These are phyloP conservation scores for Clitocybe nebularis DNA, from an alignment of 1,284 basidiomycete species.

Conservation along the genomic window DNA sequence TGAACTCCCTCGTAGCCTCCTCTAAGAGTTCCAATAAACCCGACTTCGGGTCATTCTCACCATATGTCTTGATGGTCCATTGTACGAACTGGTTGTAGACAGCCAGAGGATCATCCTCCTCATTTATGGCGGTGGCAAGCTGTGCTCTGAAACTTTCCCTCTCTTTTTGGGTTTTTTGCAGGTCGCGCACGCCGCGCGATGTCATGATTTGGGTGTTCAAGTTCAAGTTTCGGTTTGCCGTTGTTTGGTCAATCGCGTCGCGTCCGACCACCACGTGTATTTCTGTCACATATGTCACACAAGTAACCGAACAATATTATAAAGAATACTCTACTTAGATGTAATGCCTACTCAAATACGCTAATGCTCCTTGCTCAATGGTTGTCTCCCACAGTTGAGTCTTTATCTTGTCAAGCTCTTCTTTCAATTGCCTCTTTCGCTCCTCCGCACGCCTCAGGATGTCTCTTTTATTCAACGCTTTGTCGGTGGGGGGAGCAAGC, in stretches of 20 bases:
- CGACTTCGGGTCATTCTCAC: constrained; percentile 33
- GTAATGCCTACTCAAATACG: constrained; percentile 34
- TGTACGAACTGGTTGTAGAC: constrained; percentile 63
- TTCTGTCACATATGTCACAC: constrained; percentile 1
- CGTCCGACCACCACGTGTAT: constrained; percentile 8
- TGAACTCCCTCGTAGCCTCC: constrained; percentile 59
- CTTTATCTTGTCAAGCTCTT: constrained; percentile 58
- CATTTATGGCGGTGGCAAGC: constrained; percentile 38
- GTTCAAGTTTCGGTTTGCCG: constrained; percentile 12
- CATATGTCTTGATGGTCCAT: constrained; percentile 63
- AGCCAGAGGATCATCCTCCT: constrained; percentile 70
- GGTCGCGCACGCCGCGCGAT: constrained; percentile 9
- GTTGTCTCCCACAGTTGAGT: constrained; percentile 70
- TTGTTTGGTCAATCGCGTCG: constrained; percentile 18
- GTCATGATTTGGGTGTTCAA: constrained; percentile 12
- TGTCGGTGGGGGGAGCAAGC: constrained; percentile 2
- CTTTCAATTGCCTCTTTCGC: constrained; percentile 45
- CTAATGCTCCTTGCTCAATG: constrained; percentile 66
- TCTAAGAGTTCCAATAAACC: constrained; percentile 33
- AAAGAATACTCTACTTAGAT: constrained; percentile 1
- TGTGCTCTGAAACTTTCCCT: constrained; percentile 28
- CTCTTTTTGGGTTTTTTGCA: constrained; percentile 22
- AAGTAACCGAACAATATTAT: neutral
- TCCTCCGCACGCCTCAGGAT: constrained; percentile 50
- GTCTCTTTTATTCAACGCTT: constrained; percentile 32